These are phyloP conservation scores for Moesziomyces sp. DNA, from an alignment of 1,284 basidiomycete genomes.

Conservation along the genomic window DNA sequence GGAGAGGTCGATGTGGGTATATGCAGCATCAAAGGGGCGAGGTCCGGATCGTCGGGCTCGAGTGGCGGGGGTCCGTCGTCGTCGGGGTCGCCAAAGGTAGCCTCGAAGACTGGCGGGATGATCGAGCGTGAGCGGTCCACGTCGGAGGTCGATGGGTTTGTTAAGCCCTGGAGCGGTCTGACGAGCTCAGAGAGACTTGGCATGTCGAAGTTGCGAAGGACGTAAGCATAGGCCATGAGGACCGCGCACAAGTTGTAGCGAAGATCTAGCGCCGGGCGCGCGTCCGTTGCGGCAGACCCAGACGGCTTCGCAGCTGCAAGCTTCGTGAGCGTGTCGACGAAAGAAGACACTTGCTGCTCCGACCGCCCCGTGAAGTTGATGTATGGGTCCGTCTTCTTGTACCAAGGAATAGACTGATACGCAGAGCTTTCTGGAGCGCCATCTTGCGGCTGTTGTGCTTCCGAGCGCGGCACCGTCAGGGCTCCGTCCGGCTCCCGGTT, in stretches of 20 bases:
- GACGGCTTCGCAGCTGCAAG: slow-evolving; percentile 2
- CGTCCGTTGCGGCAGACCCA: not conserved
- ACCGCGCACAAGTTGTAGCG: slow-evolving; percentile 45
- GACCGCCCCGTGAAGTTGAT: not conserved
- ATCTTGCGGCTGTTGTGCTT: not conserved
- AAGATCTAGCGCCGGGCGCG: slow-evolving; percentile 11
- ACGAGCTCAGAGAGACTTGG: slow-evolving; percentile 25
- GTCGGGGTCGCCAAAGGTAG: slow-evolving; percentile 1
- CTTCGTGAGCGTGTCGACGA: slow-evolving; percentile 9
- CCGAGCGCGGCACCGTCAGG: not conserved
- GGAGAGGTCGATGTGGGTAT: not conserved
- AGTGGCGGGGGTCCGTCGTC: slow-evolving; percentile 50
- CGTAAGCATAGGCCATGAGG: slow-evolving; percentile 51
- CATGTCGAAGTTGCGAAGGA: slow-evolving; percentile 42
- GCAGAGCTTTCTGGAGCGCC: not conserved
- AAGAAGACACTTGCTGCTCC: slow-evolving; percentile 1
- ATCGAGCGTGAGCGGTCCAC: not conserved
- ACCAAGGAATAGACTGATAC: slow-evolving; percentile 30
- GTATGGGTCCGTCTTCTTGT: slow-evolving; percentile 14
- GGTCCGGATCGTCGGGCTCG: slow-evolving; percentile 28
- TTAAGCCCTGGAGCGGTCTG: no score
- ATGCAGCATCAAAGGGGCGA: not conserved
- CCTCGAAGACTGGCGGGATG: not conserved
- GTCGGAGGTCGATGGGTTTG: no score
- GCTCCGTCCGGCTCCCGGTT: slow-evolving; percentile 1